Conservation (phyloP, 148 eudicot species). For the Amaranthus cruentus region DNA sequence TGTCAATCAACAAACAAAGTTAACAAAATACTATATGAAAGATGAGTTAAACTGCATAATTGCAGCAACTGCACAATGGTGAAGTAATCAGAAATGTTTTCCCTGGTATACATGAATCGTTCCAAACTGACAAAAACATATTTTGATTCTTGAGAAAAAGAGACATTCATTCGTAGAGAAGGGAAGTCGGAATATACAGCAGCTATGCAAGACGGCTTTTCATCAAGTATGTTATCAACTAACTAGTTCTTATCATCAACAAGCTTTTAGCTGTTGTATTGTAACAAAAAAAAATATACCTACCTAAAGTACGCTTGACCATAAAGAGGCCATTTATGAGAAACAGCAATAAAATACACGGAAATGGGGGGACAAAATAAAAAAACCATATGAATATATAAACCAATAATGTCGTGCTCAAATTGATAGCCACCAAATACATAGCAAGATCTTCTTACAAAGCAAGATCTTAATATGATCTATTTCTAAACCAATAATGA, state of each 20-base stretch:
- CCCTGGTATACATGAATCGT: neutral
- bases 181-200: neutral
- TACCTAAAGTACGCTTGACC: neutral
- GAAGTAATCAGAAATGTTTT: neutral
- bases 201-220: neutral
- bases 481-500: neutral
- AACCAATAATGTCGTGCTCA: too few species aligned
- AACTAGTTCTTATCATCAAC: neutral
- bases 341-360: too few species aligned
- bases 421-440: too few species aligned
- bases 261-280: neutral
- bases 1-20: neutral
- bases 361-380: neutral
- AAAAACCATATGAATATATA: neutral
- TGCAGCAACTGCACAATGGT: constrained; percentile 1
- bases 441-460: too few species aligned
- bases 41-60: neutral
- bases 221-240: neutral
- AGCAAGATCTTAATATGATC: neutral
- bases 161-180: too few species aligned
- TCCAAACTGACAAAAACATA: neutral
- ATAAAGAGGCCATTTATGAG: neutral
- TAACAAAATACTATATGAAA: neutral
- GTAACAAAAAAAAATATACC: neutral
- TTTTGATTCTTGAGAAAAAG: too few species aligned